Conservation (phyloP, 148 eudicot species). For the Fagopyrum homotropicum region DNA sequence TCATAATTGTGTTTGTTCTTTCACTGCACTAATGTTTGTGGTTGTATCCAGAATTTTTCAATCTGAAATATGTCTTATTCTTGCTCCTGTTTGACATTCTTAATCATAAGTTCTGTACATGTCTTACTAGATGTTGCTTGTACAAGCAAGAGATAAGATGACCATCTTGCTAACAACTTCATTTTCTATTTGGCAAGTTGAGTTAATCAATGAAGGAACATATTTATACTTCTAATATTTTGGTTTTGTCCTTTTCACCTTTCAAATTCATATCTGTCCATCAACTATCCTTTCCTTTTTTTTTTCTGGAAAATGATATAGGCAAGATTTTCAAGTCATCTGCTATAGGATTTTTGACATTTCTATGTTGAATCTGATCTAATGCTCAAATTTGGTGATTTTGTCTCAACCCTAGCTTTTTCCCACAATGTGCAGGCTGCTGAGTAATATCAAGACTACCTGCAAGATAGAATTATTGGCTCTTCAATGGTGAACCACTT, state of each 20-base stretch:
- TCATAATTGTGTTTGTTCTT: not conserved
- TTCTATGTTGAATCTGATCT: not conserved
- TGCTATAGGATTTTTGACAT: not conserved
- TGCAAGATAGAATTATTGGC: not conserved
- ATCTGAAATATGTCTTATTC: not conserved
- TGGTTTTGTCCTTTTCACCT: not conserved
- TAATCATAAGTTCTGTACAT: not conserved
- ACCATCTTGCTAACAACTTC: not conserved
- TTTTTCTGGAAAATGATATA: not conserved
- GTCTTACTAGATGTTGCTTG: not conserved
- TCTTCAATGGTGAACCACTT: not conserved
- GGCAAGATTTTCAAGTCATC: not conserved
- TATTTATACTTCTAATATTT: not conserved
- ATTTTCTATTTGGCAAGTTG: not conserved
- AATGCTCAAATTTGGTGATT: not conserved
- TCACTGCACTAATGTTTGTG: not conserved
- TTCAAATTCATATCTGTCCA: not conserved
- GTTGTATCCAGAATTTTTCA: not conserved
- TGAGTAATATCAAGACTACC: constrained; percentile 4
- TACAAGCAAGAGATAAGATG: not conserved
- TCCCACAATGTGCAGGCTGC: constrained; percentile 6
- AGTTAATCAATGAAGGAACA: not conserved
- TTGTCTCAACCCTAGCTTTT: not conserved
- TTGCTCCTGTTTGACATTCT: not conserved
- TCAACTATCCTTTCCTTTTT: too few species aligned